A percentile compares a stretch with the other conserved stretches of the same genome.
Conservation (phyloP, 352 stramenopile genomes). For the Phytophthora pini region DNA sequence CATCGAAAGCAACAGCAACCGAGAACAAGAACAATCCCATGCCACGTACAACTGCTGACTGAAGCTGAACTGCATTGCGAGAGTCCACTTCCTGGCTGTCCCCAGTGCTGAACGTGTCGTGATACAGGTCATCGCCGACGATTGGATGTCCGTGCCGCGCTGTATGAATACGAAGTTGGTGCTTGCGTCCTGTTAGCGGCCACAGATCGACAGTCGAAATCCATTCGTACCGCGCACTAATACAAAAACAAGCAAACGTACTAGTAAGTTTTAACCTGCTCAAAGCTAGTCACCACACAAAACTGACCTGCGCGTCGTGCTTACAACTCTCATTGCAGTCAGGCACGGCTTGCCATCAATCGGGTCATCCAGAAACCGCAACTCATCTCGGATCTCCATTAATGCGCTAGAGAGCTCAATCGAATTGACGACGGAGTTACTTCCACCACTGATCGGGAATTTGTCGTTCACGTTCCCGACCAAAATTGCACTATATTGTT, state of each 20-base stretch:
- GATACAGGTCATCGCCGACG: conserved; percentile 71
- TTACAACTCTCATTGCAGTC: conserved; percentile 43
- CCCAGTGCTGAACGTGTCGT: conserved; percentile 17
- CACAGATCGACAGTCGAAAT: conserved; percentile 73
- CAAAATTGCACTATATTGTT: conserved; percentile 66
- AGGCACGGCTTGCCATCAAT: conserved; percentile 40
- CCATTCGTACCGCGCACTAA: conserved; percentile 57
- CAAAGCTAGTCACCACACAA: conserved; percentile 2
- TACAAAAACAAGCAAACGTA: background rate
- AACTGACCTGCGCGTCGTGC: conserved; percentile 43
- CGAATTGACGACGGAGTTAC: background rate
- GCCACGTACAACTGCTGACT: conserved; percentile 47
- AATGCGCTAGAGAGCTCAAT: conserved; percentile 25
- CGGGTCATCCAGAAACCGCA: conserved; percentile 28
- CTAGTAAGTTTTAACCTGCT: background rate
- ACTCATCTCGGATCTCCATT: conserved; percentile 20
- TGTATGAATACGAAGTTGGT: conserved; percentile 76
- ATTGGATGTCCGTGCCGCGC: conserved; percentile 65
- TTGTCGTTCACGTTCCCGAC: conserved; percentile 32
- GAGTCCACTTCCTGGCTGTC: background rate
- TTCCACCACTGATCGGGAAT: background rate
- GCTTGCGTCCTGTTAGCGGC: conserved; percentile 70
- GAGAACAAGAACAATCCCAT: conserved; percentile 63
- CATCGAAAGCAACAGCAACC: conserved; percentile 48
- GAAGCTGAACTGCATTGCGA: background rate